phyloP scores from a whole-genome alignment of 1,284 basidiomycete species.

The Naganishia cerealis region DNA sequence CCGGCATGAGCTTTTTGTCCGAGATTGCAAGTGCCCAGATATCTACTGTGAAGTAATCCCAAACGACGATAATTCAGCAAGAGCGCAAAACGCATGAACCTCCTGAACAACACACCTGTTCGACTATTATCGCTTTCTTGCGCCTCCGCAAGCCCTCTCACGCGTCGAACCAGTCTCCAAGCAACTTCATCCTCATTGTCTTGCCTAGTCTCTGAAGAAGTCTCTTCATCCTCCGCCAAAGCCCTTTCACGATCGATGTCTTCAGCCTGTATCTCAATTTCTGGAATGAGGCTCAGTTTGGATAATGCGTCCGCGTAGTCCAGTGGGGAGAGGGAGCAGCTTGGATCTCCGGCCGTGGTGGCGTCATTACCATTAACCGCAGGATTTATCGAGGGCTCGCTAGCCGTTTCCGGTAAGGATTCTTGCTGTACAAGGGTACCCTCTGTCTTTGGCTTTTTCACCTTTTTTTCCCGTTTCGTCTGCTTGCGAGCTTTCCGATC shows the following conservation, averaged over 20 bases:
- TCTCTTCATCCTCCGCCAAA: constrained; percentile 41
- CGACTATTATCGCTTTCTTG: constrained; percentile 56
- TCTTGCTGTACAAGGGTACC: not conserved
- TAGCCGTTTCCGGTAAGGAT: not conserved
- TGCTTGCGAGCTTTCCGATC: constrained; percentile 26
- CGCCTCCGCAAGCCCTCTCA: constrained; percentile 67
- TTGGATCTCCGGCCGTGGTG: not conserved
- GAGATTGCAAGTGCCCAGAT: constrained; percentile 76
- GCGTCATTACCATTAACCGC: not conserved
- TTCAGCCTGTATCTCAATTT: constrained; percentile 1
- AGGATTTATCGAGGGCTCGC: not conserved
- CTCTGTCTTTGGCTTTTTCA: constrained; percentile 12
- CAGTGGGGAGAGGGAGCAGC: not conserved
- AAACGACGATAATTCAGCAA: constrained; percentile 17
- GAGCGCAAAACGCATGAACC: not conserved
- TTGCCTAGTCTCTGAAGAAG: constrained; percentile 47
- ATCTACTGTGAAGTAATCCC: constrained; percentile 55
- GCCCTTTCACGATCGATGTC: constrained; percentile 51
- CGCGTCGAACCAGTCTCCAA: constrained; percentile 59
- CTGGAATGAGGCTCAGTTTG: constrained; percentile 11
- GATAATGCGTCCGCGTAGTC: constrained; percentile 29
- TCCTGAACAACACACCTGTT: constrained; percentile 14
- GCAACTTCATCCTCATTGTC: constrained; percentile 62
- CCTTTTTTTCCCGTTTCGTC: constrained; percentile 22
- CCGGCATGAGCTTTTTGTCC: constrained; percentile 63